Conservation (phyloP, 2,329 filamentous ascomycete species). For the Penicillium sumatraense region DNA sequence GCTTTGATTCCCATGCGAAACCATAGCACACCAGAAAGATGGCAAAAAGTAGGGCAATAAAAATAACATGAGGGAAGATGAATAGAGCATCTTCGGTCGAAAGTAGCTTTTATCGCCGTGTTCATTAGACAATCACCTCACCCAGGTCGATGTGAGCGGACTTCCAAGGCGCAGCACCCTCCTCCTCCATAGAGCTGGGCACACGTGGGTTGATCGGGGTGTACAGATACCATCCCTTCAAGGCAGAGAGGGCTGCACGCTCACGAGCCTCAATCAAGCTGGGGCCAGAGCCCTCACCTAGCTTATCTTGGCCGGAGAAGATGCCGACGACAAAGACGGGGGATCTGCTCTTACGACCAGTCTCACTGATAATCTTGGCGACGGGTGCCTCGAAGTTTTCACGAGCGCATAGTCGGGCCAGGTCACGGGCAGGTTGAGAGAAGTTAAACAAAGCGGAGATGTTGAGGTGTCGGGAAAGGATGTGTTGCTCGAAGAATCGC, state of each 20-base stretch:
- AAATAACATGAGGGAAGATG: conserved; percentile 28
- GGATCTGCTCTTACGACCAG: conserved; percentile 79
- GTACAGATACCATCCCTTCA: conserved; percentile 97
- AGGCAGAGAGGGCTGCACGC: conserved; percentile 78
- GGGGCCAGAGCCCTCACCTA: conserved; percentile 85
- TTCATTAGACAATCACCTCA: conserved; percentile 63
- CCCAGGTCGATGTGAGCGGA: conserved; percentile 72
- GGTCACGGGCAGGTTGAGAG: conserved; percentile 79
- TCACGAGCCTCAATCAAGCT: conserved; percentile 77
- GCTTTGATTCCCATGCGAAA: conserved; percentile 32
- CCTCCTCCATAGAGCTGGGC: conserved; percentile 70
- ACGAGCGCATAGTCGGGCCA: conserved; percentile 79
- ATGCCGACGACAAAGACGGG: conserved; percentile 95
- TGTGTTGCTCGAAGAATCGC: conserved; percentile 80
- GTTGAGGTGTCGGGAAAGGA: conserved; percentile 78
- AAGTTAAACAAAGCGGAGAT: conserved; percentile 82
- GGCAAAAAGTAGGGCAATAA: conserved; percentile 28
- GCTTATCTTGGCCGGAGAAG: conserved; percentile 85
- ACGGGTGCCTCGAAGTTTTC: conserved; percentile 89
- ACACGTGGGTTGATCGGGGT: conserved; percentile 71
- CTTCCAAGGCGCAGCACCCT: conserved; percentile 66
- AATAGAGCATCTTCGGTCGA: conserved; percentile 7
- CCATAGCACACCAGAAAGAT: conserved; percentile 31
- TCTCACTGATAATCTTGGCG: conserved; percentile 87
- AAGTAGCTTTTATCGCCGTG: conserved; percentile 17